Evolutionary conservation across 495 filamentous ascomycete genomes (phyloP).

Genomic region (Aspergillus coremiiformis): DNA sequence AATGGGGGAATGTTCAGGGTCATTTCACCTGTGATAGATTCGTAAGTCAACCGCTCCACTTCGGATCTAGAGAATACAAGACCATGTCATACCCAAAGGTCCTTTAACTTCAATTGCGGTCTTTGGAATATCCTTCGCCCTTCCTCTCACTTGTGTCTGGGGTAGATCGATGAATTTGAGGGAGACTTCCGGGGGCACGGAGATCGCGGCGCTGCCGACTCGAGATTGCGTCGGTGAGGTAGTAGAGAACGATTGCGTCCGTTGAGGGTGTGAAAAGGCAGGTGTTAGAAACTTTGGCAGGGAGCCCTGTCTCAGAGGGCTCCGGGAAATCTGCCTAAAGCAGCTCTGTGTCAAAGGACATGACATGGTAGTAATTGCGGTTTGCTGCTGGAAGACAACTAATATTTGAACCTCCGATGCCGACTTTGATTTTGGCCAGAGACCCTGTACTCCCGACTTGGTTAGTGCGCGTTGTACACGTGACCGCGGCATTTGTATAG

Average conservation of each 20-base stretch:
- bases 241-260: constrained; percentile 62
- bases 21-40: constrained; percentile 51
- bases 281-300: constrained; percentile 69
- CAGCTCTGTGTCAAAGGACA: constrained; percentile 33
- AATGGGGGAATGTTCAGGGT: constrained; percentile 65
- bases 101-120: constrained; percentile 60
- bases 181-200: constrained; percentile 75
- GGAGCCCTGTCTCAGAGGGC: constrained; percentile 26
- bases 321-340: constrained; percentile 35
- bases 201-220: constrained; percentile 73
- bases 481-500: background rate
- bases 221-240: constrained; percentile 62
- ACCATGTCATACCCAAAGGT: constrained; percentile 53
- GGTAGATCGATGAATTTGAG: constrained; percentile 57
- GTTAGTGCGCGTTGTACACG: constrained; percentile 27
- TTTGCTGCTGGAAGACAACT: constrained; percentile 14
- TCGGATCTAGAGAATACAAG: background rate
- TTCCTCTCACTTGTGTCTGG: constrained; percentile 38
- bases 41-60: constrained; percentile 4
- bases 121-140: constrained; percentile 48
- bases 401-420: constrained; percentile 16
- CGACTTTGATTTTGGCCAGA: constrained; percentile 33
- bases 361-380: constrained; percentile 27
- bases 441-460: constrained; percentile 16
- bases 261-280: constrained; percentile 49